Conservation (phyloP, 352 stramenopile genomes). For the Phytopythium vexans region DNA sequence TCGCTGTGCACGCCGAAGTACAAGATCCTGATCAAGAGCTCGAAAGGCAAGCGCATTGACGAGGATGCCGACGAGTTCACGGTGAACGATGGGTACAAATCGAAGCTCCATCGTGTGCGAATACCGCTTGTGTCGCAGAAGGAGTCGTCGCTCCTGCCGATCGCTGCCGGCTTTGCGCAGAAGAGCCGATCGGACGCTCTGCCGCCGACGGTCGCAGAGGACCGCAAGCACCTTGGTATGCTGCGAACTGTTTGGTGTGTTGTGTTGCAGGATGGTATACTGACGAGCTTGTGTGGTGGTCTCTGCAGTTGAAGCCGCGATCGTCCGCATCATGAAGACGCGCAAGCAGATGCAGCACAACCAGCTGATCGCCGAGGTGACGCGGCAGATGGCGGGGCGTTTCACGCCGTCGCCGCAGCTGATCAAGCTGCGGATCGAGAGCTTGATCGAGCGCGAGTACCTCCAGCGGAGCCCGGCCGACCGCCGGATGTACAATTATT, state of each 20-base stretch:
- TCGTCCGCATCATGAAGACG: slow-evolving; percentile 96
- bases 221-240: slow-evolving; percentile 91
- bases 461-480: slow-evolving; percentile 93
- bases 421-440: slow-evolving; percentile 99
- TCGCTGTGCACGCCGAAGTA: slow-evolving; percentile 98
- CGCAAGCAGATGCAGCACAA: slow-evolving; percentile 92
- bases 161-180: slow-evolving; percentile 18
- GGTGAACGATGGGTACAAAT: slow-evolving; percentile 95
- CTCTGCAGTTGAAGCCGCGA: slow-evolving; percentile 82
- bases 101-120: slow-evolving; percentile 87
- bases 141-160: slow-evolving; percentile 57
- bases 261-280: neutral
- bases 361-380: slow-evolving; percentile 90
- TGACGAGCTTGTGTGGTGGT: slow-evolving; percentile 1
- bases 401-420: slow-evolving; percentile 94
- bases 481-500: slow-evolving; percentile 96
- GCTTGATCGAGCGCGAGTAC: slow-evolving; percentile 99
- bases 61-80: slow-evolving; percentile 93
- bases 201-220: slow-evolving; percentile 92
- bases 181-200: slow-evolving; percentile 67
- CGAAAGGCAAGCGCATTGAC: slow-evolving; percentile 96
- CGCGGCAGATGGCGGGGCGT: slow-evolving; percentile 80
- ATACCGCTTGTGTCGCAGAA: slow-evolving; percentile 86
- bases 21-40: slow-evolving; percentile 96
- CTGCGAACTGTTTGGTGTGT: neutral